A percentile compares a stretch with the other conserved stretches of the same genome.
Conservation (phyloP, 768 basidiomycete genomes). For the Xerocomellus chrysenteron region DNA sequence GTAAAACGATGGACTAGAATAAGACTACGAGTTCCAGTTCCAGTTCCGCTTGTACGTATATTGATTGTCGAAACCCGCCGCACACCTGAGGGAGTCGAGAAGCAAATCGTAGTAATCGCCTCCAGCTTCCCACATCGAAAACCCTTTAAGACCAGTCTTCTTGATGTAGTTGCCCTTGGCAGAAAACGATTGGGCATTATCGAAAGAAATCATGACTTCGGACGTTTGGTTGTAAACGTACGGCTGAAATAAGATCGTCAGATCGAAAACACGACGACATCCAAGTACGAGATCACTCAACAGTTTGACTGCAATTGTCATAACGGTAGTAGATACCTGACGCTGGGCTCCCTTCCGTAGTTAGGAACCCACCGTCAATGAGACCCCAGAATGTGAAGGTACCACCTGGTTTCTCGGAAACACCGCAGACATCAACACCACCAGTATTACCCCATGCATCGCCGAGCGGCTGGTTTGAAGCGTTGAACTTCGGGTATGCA, state of each 20-base stretch:
- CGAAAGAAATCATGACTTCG: conserved; percentile 63
- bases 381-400: conserved; percentile 62
- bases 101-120: conserved; percentile 61
- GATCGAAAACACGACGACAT: not conserved
- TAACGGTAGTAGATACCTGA: conserved; percentile 53
- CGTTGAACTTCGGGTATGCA: conserved; percentile 51
- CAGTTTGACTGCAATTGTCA: conserved; percentile 72
- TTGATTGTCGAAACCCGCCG: not conserved
- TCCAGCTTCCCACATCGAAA: conserved; percentile 71
- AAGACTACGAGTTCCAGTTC: not conserved
- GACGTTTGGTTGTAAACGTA: conserved; percentile 60
- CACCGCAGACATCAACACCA: conserved; percentile 56
- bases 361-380: conserved; percentile 54
- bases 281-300: conserved; percentile 32
- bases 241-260: conserved; percentile 44
- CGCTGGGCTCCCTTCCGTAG: conserved; percentile 26
- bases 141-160: conserved; percentile 54
- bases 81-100: conserved; percentile 51
- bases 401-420: conserved; percentile 35
- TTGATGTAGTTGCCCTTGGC: conserved; percentile 64
- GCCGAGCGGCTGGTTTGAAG: conserved; percentile 44
- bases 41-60: not conserved
- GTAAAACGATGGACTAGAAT: not conserved
- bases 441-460: conserved; percentile 54
- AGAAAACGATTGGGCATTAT: conserved; percentile 56